phyloP scores from a whole-genome alignment of 2,329 filamentous ascomycete species.

The Malbranchea zuffiana region DNA sequence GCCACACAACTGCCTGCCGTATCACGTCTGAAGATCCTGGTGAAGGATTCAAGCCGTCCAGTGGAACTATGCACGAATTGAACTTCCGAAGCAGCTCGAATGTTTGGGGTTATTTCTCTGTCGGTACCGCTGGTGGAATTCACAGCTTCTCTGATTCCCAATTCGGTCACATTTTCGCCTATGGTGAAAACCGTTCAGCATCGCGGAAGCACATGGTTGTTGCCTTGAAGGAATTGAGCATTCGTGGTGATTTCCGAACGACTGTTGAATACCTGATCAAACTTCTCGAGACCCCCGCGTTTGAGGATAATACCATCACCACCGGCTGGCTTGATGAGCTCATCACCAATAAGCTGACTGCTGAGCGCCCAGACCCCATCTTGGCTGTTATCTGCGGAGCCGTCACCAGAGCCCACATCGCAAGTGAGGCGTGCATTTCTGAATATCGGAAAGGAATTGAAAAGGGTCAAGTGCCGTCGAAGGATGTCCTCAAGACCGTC shows the following conservation, averaged over 20 bases:
- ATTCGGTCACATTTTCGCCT: conserved; percentile 98
- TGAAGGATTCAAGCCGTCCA: conserved; percentile 98
- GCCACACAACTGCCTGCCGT: conserved; percentile 95
- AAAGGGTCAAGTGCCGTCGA: conserved; percentile 93
- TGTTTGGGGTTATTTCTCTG: conserved; percentile 99
- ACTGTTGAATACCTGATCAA: conserved; percentile 99
- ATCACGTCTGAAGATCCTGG: conserved; percentile 98
- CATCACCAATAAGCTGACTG: conserved; percentile 93
- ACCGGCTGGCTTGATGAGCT: conserved; percentile 98
- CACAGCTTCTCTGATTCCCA: conserved; percentile 99
- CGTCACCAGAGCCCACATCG: conserved; percentile 84
- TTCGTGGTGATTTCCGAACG: conserved; percentile 97
- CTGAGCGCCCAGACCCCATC: conserved; percentile 85
- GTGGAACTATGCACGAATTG: conserved; percentile 96
- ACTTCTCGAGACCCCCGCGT: conserved; percentile 92
- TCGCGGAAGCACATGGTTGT: conserved; percentile 99
- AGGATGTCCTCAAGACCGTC: conserved; percentile 93
- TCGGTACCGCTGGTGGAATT: conserved; percentile 90
- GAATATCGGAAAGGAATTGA: conserved; percentile 84
- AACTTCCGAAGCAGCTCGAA: conserved; percentile 99
- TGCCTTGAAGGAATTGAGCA: conserved; percentile 94
- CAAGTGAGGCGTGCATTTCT: conserved; percentile 77
- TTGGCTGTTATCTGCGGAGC: conserved; percentile 93
- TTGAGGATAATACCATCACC: conserved; percentile 98
- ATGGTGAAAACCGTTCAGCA: conserved; percentile 91